These are phyloP conservation scores for Guillardia theta DNA, from an alignment of 78 protist species.

Conservation along the genomic window DNA sequence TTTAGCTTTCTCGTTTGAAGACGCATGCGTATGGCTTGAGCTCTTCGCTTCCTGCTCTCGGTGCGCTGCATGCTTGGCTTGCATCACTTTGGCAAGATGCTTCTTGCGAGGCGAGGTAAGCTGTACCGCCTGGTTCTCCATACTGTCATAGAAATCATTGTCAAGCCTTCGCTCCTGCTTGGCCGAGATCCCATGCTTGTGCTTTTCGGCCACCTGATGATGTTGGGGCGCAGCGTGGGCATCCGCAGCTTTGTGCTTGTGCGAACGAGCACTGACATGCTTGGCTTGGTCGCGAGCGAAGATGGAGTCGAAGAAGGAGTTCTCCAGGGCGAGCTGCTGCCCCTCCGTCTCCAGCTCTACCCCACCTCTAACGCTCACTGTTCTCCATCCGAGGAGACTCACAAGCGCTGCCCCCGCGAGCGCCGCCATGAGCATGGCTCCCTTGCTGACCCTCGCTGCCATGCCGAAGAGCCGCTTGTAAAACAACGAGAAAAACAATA, in stretches of 20 bases:
- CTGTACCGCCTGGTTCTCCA: not conserved
- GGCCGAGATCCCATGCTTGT: no score
- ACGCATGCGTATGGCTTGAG: not conserved
- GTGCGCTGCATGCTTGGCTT: not conserved
- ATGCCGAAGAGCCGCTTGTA: no score
- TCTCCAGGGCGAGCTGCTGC: not conserved
- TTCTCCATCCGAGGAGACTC: no score
- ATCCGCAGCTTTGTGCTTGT: not conserved
- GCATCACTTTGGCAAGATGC: not conserved
- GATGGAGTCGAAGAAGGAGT: not conserved
- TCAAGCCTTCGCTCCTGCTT: not conserved
- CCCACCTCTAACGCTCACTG: no score
- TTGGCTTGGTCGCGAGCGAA: not conserved
- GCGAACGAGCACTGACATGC: not conserved
- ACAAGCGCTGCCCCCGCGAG: no score
- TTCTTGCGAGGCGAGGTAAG: no score
- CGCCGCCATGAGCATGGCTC: no score
- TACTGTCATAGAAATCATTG: not conserved
- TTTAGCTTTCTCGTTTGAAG: not conserved
- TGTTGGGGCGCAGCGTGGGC: no score
- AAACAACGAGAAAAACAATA: no score
- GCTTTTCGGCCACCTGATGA: no score
- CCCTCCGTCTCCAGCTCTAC: not conserved
- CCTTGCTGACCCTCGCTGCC: no score
- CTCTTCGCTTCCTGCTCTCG: not conserved